Percentiles rank a stretch among this genome's conserved stretches.
Evolutionary conservation across 116 monocot genomes (phyloP).

Genomic region (Papilionanthe hybrid): DNA sequence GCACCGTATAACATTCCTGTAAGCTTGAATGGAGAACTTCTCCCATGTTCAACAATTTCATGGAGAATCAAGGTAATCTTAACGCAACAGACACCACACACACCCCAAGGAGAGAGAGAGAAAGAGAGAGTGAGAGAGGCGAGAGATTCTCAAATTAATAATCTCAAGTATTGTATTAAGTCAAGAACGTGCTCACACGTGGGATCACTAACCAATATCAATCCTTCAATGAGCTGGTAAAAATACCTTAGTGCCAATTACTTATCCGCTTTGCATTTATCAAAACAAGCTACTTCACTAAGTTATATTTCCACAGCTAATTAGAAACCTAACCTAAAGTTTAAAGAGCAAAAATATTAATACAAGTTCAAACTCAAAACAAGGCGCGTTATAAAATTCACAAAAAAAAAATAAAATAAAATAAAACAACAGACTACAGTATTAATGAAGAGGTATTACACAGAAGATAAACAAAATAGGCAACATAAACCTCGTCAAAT

Average conservation of each 20-base stretch:
- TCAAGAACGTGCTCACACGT: slow-evolving; percentile 1
- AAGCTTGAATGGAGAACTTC: neutral
- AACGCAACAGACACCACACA: no score
- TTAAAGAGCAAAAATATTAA: neutral
- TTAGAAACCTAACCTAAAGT: neutral
- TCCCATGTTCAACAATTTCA: slow-evolving; percentile 1
- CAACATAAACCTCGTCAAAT: neutral
- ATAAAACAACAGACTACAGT: neutral
- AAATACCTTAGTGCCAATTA: neutral
- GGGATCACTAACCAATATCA: slow-evolving; percentile 1
- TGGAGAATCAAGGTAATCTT: neutral
- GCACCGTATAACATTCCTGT: neutral
- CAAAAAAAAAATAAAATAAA: no score
- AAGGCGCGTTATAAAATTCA: neutral
- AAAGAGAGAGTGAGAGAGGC: no score
- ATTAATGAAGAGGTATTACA: neutral
- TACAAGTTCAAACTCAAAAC: neutral
- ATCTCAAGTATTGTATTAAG: neutral
- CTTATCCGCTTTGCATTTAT: neutral
- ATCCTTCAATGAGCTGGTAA: neutral
- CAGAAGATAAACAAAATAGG: neutral
- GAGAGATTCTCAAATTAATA: no score
- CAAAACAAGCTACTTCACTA: no score
- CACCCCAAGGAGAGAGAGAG: neutral
- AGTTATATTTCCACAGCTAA: no score